Conservation (phyloP, 73 alveolate species). For the Tetrahymena malaccensis region DNA sequence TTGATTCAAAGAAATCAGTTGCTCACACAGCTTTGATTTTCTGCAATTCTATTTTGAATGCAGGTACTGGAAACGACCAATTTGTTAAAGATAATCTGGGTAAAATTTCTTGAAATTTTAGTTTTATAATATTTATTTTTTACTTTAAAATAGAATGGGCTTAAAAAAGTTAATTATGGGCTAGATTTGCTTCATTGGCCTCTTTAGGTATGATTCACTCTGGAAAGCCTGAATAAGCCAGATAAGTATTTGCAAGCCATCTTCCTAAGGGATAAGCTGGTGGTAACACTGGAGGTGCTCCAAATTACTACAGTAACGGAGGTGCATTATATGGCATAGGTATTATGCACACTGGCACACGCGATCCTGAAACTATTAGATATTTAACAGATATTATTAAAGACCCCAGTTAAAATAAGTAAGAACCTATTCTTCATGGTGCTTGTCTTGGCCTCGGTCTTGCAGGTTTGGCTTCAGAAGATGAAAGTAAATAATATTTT, state of each 20-base stretch:
- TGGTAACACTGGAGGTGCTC: slow-evolving; percentile 30
- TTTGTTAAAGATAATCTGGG: slow-evolving; percentile 63
- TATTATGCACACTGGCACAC: slow-evolving; percentile 14
- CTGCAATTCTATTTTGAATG: slow-evolving; percentile 57
- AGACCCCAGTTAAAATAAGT: slow-evolving; percentile 14
- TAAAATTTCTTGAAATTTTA: not conserved
- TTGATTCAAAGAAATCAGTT: slow-evolving; percentile 53
- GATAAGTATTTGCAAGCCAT: slow-evolving; percentile 64
- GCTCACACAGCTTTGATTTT: slow-evolving; percentile 60
- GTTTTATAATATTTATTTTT: not conserved
- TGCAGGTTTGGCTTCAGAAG: slow-evolving; percentile 78
- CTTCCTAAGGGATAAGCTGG: slow-evolving; percentile 57
- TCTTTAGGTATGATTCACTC: slow-evolving; percentile 85
- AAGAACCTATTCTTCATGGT: slow-evolving; percentile 90
- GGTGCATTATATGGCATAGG: slow-evolving; percentile 37
- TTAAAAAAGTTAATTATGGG: slow-evolving; percentile 46
- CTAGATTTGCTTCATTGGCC: slow-evolving; percentile 78
- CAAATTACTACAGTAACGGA: slow-evolving; percentile 17
- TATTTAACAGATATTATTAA: not conserved
- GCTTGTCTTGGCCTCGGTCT: slow-evolving; percentile 87
- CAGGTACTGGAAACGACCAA: slow-evolving; percentile 56
- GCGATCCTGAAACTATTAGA: slow-evolving; percentile 2
- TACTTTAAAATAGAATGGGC: not conserved
- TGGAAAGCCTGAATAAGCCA: slow-evolving; percentile 72
- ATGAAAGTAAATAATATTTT: slow-evolving; percentile 31